phyloP scores from a whole-genome alignment of 2,329 filamentous ascomycete genomes.

The Pseudopyricularia cyperi region DNA sequence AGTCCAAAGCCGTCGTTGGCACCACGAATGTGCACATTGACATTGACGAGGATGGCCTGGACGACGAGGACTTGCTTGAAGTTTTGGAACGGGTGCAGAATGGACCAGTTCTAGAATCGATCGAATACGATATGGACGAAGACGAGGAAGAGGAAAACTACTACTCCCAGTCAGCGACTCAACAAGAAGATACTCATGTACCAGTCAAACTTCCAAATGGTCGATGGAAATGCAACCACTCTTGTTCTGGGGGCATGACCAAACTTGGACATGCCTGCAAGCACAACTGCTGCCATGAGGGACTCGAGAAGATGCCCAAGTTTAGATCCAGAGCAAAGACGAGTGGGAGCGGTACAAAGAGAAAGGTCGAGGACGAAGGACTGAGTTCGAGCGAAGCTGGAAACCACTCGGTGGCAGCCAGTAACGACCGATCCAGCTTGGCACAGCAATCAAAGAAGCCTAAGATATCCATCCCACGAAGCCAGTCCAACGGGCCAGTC shows the following conservation, averaged over 20 bases:
- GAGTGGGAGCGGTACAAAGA: not conserved
- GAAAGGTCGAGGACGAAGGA: not conserved
- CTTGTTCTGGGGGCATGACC: slow-evolving; percentile 32
- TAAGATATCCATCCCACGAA: not conserved
- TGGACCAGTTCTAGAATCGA: not conserved
- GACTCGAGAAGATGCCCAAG: slow-evolving; percentile 49
- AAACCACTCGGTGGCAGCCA: not conserved
- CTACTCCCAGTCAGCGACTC: not conserved
- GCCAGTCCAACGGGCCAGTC: not conserved
- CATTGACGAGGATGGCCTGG: not conserved
- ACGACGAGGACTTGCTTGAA: not conserved
- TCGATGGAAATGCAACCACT: slow-evolving; percentile 62
- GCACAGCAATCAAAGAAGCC: not conserved
- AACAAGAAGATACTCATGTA: slow-evolving; percentile 9
- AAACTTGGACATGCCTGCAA: slow-evolving; percentile 40
- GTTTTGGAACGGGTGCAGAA: not conserved
- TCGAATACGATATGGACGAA: not conserved
- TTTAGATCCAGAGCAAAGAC: slow-evolving; percentile 12
- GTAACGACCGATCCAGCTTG: not conserved
- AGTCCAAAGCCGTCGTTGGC: not conserved
- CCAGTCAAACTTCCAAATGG: slow-evolving; percentile 51
- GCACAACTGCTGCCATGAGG: slow-evolving; percentile 61
- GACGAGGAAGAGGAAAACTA: not conserved
- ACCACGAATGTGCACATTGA: not conserved
- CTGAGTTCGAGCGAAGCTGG: not conserved